Evolutionary conservation across 768 basidiomycete species (phyloP), one percentile per base, ranked within the genome.

Genomic region (Auriscalpium microsporum): DNA sequence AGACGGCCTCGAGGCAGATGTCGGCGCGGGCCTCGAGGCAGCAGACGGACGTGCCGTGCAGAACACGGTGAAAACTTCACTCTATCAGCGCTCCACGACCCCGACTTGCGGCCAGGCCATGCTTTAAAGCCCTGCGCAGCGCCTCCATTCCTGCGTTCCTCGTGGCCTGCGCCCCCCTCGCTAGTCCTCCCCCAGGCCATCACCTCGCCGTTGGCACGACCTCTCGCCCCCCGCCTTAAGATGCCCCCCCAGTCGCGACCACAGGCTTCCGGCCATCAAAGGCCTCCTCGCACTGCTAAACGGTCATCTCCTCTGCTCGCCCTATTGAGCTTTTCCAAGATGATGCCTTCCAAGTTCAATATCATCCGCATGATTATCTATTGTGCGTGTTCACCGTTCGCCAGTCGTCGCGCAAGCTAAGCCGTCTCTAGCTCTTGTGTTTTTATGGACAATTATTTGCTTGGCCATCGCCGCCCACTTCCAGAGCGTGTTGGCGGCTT

Each of bases 391-490:
- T 50, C 53, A 4, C 49, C 28, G 63, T 16, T 21, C 35, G 7
- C 21, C 48, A 3, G 33, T 11, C 10, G 34, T 46, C 13, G 8
- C 44, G 36, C 28, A 14, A 46, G 44, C 40, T 34, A 16, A 53
- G 64, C 48, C 45, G 63, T 49, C 50, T 54, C 53, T 55, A 91
- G 89, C 74, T 63, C 71, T 80, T 45, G 80, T 89, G 44, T 69
- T 91, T 50, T 68, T 84, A 56, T 91, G 87, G 78, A 87, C 87
- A 19, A 69, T 86, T 58, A 84, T 92, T 62, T 89, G 86, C 64
- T 73, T 92, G 58, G 87, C 80, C 56, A 84, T 92, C 72, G 86
- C 87, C 50, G 85, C 77, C 38, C 86, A 89, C 65, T 89, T 92
- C 64, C 82, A 87, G 67, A 74, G 73, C 54, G 75, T 89, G 36